Evolutionary conservation across 2,329 filamentous ascomycete species (phyloP).

Genomic region (Bipolaris cookei): DNA sequence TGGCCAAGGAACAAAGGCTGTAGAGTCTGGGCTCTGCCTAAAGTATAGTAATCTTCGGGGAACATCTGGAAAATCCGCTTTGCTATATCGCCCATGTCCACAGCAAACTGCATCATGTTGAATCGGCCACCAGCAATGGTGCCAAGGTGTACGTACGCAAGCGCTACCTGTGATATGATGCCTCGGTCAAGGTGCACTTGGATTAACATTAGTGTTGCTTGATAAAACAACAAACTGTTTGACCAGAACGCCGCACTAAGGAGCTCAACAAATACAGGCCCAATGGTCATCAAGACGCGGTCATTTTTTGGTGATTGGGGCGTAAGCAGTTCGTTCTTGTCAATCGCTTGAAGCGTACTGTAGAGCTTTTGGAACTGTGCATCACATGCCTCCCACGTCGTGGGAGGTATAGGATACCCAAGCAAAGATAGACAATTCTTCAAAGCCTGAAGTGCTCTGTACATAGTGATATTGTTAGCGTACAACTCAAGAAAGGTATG

Average conservation of each 20-base stretch:
- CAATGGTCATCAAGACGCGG: conserved; percentile 65
- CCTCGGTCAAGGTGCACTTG: conserved; percentile 69
- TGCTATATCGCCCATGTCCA: conserved; percentile 68
- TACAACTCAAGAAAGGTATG: neutral
- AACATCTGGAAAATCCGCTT: conserved; percentile 69
- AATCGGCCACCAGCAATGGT: conserved; percentile 73
- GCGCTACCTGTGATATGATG: conserved; percentile 71
- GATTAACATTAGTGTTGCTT: conserved; percentile 70
- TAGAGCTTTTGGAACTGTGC: conserved; percentile 66
- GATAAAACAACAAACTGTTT: conserved; percentile 74
- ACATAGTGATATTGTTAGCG: neutral
- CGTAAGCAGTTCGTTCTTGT: conserved; percentile 57
- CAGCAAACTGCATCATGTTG: conserved; percentile 71
- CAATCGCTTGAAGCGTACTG: conserved; percentile 49
- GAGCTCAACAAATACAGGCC: conserved; percentile 73
- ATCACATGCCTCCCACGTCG: conserved; percentile 80
- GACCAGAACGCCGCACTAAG: conserved; percentile 76
- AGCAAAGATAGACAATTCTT: conserved; percentile 70
- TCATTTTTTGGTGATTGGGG: conserved; percentile 54
- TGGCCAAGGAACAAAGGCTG: conserved; percentile 75
- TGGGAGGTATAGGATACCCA: conserved; percentile 68
- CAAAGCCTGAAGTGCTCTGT: conserved; percentile 69
- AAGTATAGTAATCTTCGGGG: conserved; percentile 62
- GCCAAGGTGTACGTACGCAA: conserved; percentile 71
- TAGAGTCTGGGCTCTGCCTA: conserved; percentile 72